phyloP scores from a whole-genome alignment of 768 basidiomycete species.

The Infundibulicybe gibba region DNA sequence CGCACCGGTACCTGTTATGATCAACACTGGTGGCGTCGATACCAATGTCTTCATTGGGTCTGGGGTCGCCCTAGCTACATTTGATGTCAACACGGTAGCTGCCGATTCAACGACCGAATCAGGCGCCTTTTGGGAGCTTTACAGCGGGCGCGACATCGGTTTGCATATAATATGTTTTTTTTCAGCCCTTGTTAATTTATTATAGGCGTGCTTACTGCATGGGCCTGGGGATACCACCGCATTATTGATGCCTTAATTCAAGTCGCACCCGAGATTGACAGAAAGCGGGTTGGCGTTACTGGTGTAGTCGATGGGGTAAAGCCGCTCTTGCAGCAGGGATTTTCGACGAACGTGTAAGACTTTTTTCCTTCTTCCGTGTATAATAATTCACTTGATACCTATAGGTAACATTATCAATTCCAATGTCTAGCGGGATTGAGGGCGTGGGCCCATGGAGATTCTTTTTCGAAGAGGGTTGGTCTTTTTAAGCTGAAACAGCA shows the following conservation, averaged over 20 bases:
- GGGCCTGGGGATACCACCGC: constrained; percentile 37
- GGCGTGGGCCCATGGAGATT: constrained; percentile 5
- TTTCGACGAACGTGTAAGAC: background rate
- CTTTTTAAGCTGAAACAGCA: background rate
- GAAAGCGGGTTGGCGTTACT: constrained; percentile 28
- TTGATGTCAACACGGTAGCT: constrained; percentile 7
- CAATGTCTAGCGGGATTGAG: constrained; percentile 12
- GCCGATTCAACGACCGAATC: constrained; percentile 8
- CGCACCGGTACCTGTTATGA: background rate
- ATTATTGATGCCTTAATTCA: constrained; percentile 34
- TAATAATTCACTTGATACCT: background rate
- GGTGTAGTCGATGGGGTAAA: constrained; percentile 32
- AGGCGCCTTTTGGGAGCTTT: constrained; percentile 27
- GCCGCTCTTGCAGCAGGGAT: constrained; percentile 45
- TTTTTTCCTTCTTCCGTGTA: background rate
- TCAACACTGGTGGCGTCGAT: background rate
- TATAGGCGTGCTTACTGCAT: constrained; percentile 32
- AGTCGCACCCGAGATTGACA: constrained; percentile 28
- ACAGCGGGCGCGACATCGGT: constrained; percentile 14
- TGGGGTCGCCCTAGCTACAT: constrained; percentile 24
- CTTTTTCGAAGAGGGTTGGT: constrained; percentile 1
- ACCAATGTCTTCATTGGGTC: background rate
- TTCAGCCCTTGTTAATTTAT: constrained; percentile 5
- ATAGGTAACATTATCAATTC: background rate
- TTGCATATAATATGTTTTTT: background rate